These are phyloP conservation scores for Corymbia maculata DNA, from an alignment of 345 rosid species.

Conservation along the genomic window DNA sequence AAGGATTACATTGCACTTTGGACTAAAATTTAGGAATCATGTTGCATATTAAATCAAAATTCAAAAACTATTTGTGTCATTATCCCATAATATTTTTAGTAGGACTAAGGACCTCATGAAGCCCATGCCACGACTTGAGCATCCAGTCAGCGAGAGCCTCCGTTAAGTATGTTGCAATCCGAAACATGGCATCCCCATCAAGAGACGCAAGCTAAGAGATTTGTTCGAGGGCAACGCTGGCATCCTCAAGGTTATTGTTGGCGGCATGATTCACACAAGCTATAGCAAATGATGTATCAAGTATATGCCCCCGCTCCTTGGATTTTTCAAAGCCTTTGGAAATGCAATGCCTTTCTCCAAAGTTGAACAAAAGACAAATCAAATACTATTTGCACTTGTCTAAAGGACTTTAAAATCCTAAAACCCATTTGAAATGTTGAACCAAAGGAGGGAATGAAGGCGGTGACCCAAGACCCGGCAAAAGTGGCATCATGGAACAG, in stretches of 20 bases:
- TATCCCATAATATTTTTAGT: constrained; percentile 13
- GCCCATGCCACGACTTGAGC: constrained; percentile 78
- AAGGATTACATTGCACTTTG: too few relatives aligned
- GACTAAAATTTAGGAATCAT: too few relatives aligned
- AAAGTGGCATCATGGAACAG: constrained; percentile 47
- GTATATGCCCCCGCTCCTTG: constrained; percentile 76
- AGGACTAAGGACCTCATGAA: constrained; percentile 69
- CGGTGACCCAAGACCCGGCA: constrained; percentile 39
- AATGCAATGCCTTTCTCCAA: too few relatives aligned
- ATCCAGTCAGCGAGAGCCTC: constrained; percentile 75
- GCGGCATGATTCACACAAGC: constrained; percentile 84
- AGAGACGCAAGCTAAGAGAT: constrained; percentile 66
- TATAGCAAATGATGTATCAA: constrained; percentile 67
- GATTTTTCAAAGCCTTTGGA: constrained; percentile 18
- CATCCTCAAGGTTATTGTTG: constrained; percentile 57
- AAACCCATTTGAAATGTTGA: too few relatives aligned
- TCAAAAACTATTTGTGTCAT: too few relatives aligned
- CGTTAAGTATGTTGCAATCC: constrained; percentile 65
- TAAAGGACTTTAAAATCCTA: too few relatives aligned
- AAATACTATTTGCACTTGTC: too few relatives aligned
- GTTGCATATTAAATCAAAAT: too few relatives aligned
- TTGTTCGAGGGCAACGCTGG: constrained; percentile 71
- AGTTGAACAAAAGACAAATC: too few relatives aligned
- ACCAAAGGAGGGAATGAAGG: constrained; percentile 30
- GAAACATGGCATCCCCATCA: constrained; percentile 89